These are phyloP conservation scores for Kazachstania sp. DNA, from an alignment of 1,139 yeast genomes.

Conservation along the genomic window DNA sequence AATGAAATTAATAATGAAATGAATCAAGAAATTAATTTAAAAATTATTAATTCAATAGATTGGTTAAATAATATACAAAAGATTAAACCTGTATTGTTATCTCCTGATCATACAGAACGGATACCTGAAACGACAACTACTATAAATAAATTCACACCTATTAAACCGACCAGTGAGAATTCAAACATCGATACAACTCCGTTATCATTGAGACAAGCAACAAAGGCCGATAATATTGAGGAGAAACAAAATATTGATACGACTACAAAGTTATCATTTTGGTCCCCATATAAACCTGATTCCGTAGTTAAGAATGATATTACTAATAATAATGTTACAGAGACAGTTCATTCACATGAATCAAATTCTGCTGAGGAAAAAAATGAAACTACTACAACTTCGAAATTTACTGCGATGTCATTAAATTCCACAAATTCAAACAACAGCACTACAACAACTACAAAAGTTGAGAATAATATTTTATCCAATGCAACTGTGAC, in stretches of 20 bases:
- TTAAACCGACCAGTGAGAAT: not conserved
- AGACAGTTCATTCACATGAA: not conserved
- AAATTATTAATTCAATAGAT: conserved; percentile 12
- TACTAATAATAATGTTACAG: not conserved
- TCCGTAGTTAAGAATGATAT: conserved; percentile 9
- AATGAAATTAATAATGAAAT: conserved; percentile 20
- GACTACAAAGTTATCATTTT: conserved; percentile 13
- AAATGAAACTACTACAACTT: not conserved
- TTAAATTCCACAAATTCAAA: not conserved
- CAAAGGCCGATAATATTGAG: not conserved
- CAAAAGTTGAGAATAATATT: not conserved
- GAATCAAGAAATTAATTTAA: conserved; percentile 16
- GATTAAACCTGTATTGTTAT: conserved; percentile 3
- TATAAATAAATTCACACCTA: conserved; percentile 2
- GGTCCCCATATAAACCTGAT: conserved; percentile 26
- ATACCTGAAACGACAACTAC: not conserved
- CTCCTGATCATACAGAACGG: conserved; percentile 14
- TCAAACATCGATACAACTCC: conserved; percentile 3
- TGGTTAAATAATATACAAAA: conserved; percentile 12
- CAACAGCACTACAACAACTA: not conserved
- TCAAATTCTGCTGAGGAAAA: not conserved
- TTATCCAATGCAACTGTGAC: conserved; percentile 7
- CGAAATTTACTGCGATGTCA: not conserved
- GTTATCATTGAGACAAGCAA: conserved; percentile 1
- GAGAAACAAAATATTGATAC: not conserved